phyloP scores from a whole-genome alignment of 139 green algal genomes.

The Closterium sp. region DNA sequence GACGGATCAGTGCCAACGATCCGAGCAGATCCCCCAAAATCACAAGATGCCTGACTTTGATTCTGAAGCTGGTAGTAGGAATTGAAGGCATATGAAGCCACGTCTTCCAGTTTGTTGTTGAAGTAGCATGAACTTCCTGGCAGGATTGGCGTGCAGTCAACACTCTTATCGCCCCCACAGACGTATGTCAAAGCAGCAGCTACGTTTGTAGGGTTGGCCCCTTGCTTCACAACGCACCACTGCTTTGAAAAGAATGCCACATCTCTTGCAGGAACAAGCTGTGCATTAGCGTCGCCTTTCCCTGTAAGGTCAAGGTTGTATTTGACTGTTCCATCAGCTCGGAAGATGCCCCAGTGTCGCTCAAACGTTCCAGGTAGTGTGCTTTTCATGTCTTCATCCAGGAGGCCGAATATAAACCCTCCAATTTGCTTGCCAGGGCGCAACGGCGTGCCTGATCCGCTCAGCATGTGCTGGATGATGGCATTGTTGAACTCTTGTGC shows the following conservation, averaged over 20 bases:
- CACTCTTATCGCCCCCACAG: neutral
- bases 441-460: constrained; percentile 7
- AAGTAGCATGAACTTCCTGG: constrained; percentile 14
- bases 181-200: neutral
- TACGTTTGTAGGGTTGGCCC: neutral
- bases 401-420: neutral
- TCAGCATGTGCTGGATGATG: constrained; percentile 18
- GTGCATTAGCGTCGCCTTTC: neutral
- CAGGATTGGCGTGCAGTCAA: constrained; percentile 7
- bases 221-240: neutral
- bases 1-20: constrained; percentile 16
- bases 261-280: neutral
- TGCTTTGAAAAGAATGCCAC: neutral
- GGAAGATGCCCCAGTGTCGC: constrained; percentile 26
- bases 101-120: constrained; percentile 8
- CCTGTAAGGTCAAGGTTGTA: constrained; percentile 16
- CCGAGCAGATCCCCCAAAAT: constrained; percentile 13
- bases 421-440: constrained; percentile 3
- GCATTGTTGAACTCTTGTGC: constrained; percentile 25
- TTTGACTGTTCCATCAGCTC: constrained; percentile 2
- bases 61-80: constrained; percentile 22
- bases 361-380: constrained; percentile 5
- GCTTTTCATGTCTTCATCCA: constrained; percentile 17
- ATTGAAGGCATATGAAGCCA: constrained; percentile 21
- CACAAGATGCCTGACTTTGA: neutral